These are phyloP conservation scores for Lathyrus tuberosus DNA, from an alignment of 306 rosid species.

Conservation along the genomic window DNA sequence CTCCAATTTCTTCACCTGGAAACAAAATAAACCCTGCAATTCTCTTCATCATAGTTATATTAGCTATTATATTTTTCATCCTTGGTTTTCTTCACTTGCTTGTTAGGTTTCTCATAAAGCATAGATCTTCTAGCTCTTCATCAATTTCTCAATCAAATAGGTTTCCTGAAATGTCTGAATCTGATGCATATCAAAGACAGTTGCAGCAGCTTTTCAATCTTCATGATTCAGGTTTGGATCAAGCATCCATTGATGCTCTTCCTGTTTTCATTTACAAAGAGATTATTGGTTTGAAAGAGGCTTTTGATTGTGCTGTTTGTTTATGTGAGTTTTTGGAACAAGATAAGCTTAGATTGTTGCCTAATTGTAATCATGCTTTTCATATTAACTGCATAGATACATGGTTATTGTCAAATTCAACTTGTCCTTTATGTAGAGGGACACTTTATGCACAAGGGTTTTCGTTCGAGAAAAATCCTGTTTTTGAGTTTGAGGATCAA, in stretches of 20 bases:
- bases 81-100: constrained; percentile 85
- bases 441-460: constrained; percentile 65
- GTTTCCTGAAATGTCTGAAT: constrained; percentile 67
- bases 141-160: constrained; percentile 69
- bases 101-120: constrained; percentile 68
- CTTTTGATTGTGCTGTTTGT: constrained; percentile 96
- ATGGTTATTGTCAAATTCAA: constrained; percentile 89
- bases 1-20: constrained; percentile 53
- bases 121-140: constrained; percentile 65
- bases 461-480: constrained; percentile 61
- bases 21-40: constrained; percentile 76
- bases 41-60: constrained; percentile 69
- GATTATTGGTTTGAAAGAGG: constrained; percentile 73
- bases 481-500: constrained; percentile 59
- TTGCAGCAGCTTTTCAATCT: constrained; percentile 95
- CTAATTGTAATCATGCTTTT: constrained; percentile 89
- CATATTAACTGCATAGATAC: constrained; percentile 91
- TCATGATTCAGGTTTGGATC: constrained; percentile 93
- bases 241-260: constrained; percentile 88
- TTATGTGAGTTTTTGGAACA: constrained; percentile 80
- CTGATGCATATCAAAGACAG: constrained; percentile 78
- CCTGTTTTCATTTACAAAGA: constrained; percentile 81
- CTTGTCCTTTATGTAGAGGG: constrained; percentile 96
- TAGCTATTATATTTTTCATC: constrained; percentile 78
- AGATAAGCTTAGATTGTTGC: constrained; percentile 81